Base-by-base conservation (phyloP, 805 yeast species). In the Isabelozyma gotoi region DNA sequence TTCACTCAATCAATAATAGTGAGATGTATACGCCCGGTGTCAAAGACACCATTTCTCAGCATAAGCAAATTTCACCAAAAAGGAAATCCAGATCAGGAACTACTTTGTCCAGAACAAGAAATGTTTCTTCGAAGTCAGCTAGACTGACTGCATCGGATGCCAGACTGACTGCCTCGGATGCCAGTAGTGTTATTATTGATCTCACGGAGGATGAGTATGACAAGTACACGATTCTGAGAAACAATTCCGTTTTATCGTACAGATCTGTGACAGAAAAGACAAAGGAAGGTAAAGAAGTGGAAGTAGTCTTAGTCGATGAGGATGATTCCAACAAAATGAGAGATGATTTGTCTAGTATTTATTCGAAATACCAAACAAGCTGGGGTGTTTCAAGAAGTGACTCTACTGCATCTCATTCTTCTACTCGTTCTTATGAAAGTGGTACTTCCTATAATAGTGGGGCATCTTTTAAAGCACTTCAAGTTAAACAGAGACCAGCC, bases 201-300 rank as follows among this genome's bases (percentile, higher is more conserved):
- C 56, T 72, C 41, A 72, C 76, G 1, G 59, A 67, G 42, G 76
- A 68, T 7, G 59, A 56, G 27, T 72, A 68, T 44, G 69, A 70
- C 39, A 56, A 70, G 8, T 67, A 67, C 49, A 56, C 63, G 51
- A 52, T 72, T 5, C 61, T 63, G 45, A 52, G 77, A 36, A 53
- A 59, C 11, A 58, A 67, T 43, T 65, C 75, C 4, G 55, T 62
- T 0, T 56, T 50, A 5, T 68, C 76, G 1, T 72, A 71, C 47
- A 60, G 49, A 45, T 71, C 76, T 1, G 67, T 67, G 2, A 71
- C 68, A 2, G 76, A 72, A 39, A 63, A 55, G 40, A 57, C 61
- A 4, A 62, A 52, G 18, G 64, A 63, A 18, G 77, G 76, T 3
- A 65, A 60, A 43, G 62, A 63, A 11, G 67, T 71, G 0, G 77